Conservation (phyloP, 2,329 filamentous ascomycete species). For the Knoxdaviesia capensis region DNA sequence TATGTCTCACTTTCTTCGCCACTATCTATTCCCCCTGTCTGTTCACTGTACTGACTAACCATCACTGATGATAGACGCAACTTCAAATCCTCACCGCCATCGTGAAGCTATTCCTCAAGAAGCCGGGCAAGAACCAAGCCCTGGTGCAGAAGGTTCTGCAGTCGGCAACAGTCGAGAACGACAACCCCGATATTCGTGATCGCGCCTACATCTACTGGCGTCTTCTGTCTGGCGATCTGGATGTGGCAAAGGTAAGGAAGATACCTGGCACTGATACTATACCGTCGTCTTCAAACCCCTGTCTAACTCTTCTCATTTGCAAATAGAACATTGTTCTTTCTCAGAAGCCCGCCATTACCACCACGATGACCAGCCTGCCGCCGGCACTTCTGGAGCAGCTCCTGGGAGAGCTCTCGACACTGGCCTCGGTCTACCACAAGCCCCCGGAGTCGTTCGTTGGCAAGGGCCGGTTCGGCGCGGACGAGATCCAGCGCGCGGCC, state of each 20-base stretch:
- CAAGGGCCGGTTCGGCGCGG: constrained; percentile 81
- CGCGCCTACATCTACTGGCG: constrained; percentile 98
- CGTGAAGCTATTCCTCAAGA: constrained; percentile 94
- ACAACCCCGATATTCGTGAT: constrained; percentile 94
- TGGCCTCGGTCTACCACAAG: constrained; percentile 97
- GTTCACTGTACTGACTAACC: constrained; percentile 3
- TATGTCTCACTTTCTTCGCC: constrained; percentile 16
- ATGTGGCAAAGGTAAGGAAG: constrained; percentile 57
- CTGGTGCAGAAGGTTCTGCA: constrained; percentile 91
- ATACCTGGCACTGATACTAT: background rate
- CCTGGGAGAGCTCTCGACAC: constrained; percentile 77
- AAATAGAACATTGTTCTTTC: constrained; percentile 63
- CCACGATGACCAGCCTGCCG: constrained; percentile 81
- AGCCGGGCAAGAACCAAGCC: constrained; percentile 75
- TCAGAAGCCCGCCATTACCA: constrained; percentile 82
- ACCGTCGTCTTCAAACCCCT: background rate
- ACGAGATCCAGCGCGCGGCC: constrained; percentile 83
- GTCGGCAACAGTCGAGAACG: constrained; percentile 78
- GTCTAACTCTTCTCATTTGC: background rate
- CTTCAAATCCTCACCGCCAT: constrained; percentile 92
- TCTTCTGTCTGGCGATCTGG: constrained; percentile 74
- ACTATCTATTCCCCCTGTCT: background rate
- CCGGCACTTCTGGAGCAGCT: constrained; percentile 70
- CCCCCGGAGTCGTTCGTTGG: constrained; percentile 95
- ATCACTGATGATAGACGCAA: constrained; percentile 46